Percentiles rank a stretch among this genome's conserved stretches.
These are phyloP conservation scores for Phellopilus nigrolimitatus DNA, from an alignment of 1,284 basidiomycete genomes.

Conservation along the genomic window DNA sequence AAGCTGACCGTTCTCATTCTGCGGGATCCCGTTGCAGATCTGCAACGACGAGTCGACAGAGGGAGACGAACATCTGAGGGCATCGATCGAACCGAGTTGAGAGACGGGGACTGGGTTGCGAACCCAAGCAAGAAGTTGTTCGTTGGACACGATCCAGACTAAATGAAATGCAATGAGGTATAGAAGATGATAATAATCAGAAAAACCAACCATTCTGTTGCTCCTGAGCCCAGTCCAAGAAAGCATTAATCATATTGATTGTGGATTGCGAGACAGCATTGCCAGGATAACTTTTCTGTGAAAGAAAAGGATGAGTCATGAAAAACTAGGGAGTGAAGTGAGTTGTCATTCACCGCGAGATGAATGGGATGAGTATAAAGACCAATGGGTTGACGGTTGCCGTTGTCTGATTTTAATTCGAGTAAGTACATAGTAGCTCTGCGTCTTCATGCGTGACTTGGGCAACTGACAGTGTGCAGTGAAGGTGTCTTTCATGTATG, in stretches of 20 bases:
- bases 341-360: slow-evolving; percentile 45
- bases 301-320: not conserved
- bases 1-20: slow-evolving; percentile 57
- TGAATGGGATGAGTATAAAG: slow-evolving; percentile 83
- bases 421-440: slow-evolving; percentile 20
- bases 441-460: not conserved
- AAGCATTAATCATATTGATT: slow-evolving; percentile 71
- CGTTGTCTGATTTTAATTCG: slow-evolving; percentile 39
- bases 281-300: slow-evolving; percentile 52
- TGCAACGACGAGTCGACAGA: slow-evolving; percentile 45
- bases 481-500: slow-evolving; percentile 75
- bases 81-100: slow-evolving; percentile 47
- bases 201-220: slow-evolving; percentile 53
- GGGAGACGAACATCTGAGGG: slow-evolving; percentile 61
- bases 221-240: slow-evolving; percentile 78
- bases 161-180: slow-evolving; percentile 12
- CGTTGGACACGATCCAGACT: slow-evolving; percentile 77
- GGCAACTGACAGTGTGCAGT: slow-evolving; percentile 48
- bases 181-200: not conserved
- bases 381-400: slow-evolving; percentile 75
- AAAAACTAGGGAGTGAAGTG: not conserved
- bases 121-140: slow-evolving; percentile 74
- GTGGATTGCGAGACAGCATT: slow-evolving; percentile 44
- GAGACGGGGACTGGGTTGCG: slow-evolving; percentile 62
- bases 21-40: slow-evolving; percentile 72